A percentile compares a stretch with the other conserved stretches of the same genome.
phyloP scores from a whole-genome alignment of 2,329 filamentous ascomycete genomes.

The Mycogone perniciosa region DNA sequence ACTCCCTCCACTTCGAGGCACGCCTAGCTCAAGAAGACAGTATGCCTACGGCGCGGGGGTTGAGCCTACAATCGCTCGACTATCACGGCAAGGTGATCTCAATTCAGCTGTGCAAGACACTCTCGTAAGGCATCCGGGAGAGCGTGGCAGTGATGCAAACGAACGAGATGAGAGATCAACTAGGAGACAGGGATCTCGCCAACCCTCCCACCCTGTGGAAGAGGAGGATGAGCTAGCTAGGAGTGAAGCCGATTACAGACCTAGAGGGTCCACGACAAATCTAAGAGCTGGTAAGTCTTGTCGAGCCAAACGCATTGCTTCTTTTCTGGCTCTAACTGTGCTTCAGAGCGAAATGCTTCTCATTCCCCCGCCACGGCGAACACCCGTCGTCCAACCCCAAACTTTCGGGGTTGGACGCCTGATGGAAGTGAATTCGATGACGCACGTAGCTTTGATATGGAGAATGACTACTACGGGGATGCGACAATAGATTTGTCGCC shows the following conservation, averaged over 20 bases:
- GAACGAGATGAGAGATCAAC: not conserved
- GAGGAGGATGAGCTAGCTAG: slow-evolving; percentile 20
- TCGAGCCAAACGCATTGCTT: too few relatives aligned
- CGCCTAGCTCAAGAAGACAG: slow-evolving; percentile 31
- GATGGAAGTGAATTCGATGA: slow-evolving; percentile 26
- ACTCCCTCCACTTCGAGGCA: slow-evolving; percentile 23
- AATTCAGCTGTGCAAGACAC: slow-evolving; percentile 4
- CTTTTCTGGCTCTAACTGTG: not conserved
- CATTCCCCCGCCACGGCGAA: not conserved
- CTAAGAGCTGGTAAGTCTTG: not conserved
- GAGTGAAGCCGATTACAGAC: not conserved
- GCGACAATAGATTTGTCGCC: slow-evolving; percentile 31
- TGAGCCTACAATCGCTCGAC: slow-evolving; percentile 25
- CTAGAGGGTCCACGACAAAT: not conserved
- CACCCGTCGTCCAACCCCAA: not conserved
- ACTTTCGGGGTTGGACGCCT: not conserved
- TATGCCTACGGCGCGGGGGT: slow-evolving; percentile 33
- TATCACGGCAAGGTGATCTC: slow-evolving; percentile 3
- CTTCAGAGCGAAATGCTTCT: not conserved
- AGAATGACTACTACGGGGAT: slow-evolving; percentile 31
- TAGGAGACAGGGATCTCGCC: not conserved
- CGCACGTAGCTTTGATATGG: slow-evolving; percentile 29
- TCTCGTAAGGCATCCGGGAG: not conserved
- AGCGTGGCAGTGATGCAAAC: not conserved
- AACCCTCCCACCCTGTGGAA: not conserved